These are phyloP conservation scores for Aspergillus versicolor DNA, from an alignment of 2,329 filamentous ascomycete species.

Conservation along the genomic window DNA sequence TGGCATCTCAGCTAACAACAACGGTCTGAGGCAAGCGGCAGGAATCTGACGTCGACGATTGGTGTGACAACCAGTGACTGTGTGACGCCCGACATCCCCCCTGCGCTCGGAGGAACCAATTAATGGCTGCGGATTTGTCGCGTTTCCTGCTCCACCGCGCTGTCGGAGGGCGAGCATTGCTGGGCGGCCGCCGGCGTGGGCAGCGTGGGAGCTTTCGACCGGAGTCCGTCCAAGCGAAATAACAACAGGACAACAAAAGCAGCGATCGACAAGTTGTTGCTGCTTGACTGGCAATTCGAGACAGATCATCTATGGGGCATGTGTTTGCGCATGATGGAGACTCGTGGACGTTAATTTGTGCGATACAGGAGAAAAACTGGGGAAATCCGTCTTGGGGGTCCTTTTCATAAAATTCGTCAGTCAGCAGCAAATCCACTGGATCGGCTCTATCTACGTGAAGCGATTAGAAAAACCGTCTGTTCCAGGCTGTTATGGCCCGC, in stretches of 20 bases:
- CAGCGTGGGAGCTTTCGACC: too few relatives aligned
- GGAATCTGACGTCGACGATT: background rate
- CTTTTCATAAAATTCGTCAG: background rate
- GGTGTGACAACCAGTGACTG: background rate
- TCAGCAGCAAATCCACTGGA: background rate
- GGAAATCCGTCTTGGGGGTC: background rate
- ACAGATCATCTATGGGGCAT: background rate
- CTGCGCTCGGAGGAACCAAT: background rate
- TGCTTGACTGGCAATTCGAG: background rate
- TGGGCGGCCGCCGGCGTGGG: background rate
- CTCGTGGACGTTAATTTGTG: background rate
- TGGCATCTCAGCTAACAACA: background rate
- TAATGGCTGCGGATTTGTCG: background rate
- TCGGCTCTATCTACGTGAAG: background rate
- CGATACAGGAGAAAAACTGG: background rate
- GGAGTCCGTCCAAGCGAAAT: background rate
- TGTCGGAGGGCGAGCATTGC: background rate
- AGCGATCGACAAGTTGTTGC: too few relatives aligned
- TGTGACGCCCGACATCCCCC: background rate
- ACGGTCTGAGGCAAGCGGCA: background rate
- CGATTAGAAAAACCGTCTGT: too few relatives aligned
- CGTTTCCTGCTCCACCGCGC: background rate
- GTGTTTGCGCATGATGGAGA: background rate
- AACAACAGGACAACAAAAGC: background rate
- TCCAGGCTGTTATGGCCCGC: background rate